A percentile compares a stretch with the other conserved stretches of the same genome.
These are phyloP conservation scores for Ganoderma meredithae DNA, from an alignment of 1,284 basidiomycete species.

Conservation along the genomic window DNA sequence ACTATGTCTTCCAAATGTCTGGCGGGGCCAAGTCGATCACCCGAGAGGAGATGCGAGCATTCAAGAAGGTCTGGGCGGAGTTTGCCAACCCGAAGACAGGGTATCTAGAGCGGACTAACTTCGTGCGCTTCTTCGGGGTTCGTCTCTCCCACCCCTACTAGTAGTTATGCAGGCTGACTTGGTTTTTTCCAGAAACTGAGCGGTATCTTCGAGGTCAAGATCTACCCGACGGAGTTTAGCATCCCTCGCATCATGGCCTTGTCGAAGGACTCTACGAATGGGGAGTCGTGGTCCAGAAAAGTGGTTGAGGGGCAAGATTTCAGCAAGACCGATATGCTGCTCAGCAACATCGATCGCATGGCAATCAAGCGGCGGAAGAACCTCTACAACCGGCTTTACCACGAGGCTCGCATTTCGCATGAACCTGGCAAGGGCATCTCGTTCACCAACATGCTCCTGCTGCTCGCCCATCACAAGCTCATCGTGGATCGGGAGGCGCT, in stretches of 20 bases:
- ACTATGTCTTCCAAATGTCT: conserved; percentile 92
- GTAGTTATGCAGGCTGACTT: conserved; percentile 12
- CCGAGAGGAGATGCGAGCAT: conserved; percentile 89
- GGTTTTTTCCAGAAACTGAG: conserved; percentile 63
- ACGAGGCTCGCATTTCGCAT: conserved; percentile 84
- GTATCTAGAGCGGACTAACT: conserved; percentile 74
- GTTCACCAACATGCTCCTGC: conserved; percentile 89
- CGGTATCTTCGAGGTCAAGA: conserved; percentile 86
- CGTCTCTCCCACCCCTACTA: conserved; percentile 41
- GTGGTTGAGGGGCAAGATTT: conserved; percentile 68
- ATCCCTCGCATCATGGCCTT: conserved; percentile 64
- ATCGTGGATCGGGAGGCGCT: conserved; percentile 90
- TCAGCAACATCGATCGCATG: conserved; percentile 71
- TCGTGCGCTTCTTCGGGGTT: conserved; percentile 87
- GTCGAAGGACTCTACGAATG: conserved; percentile 45
- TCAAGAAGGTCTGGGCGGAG: conserved; percentile 94
- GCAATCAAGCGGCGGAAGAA: conserved; percentile 72
- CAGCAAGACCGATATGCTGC: conserved; percentile 61
- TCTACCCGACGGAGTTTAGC: conserved; percentile 78
- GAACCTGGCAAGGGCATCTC: conserved; percentile 84
- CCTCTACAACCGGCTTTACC: conserved; percentile 79
- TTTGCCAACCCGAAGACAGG: conserved; percentile 85
- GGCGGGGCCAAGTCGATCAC: conserved; percentile 87
- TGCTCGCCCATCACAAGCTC: conserved; percentile 92
- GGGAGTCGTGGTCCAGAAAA: conserved; percentile 28